Base-by-base conservation (phyloP, 345 rosid species). In the Eucalyptus regnans region DNA sequence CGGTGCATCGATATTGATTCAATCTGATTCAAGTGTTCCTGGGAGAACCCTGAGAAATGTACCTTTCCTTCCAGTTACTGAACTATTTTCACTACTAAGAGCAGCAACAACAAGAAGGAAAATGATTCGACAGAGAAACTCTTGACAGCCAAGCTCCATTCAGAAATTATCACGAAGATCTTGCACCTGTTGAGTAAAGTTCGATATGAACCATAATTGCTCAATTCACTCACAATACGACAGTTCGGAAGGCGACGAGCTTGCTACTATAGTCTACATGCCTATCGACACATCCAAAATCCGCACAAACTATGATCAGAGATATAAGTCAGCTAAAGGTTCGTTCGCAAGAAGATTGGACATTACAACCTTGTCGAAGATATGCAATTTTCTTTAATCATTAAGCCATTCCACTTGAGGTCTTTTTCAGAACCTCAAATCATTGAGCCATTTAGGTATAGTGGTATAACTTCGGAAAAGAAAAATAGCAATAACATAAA, bases 231-330 rank as follows among this genome's bases (percentile, higher is more conserved):
- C 4, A 18, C 25, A 18, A 37, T 6, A 18, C 3, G 3, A 37
- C 27, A 6, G 1, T 71, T 5, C 2, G 1, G 0, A 0, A 18
- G 46, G 46, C 14, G 1, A 1, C 4, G 6, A 18, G 46, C 8
- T 3, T 71, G 2, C 14, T 71, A 9, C 81, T 18, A 37, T 4
- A 37, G 4, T 9, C 3, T 5, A 37, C 2, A 5, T 6, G 14
- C 27, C 46, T 3, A 71, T 71, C 7, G 7, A 37, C 46, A 71
- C 14, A 22, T 71, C 2, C 4, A 8, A 37, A 71, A 71, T 37
- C 44, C 12, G 2, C 23, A 68, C 23, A 68, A 68, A 33, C 7
- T 7, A 68, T 33, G 80, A 33, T 68, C 2, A 2, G 7, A 71
- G 25, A 37, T 37, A 71, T 5, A 37, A 71, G 46, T 37, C 12